Percentiles rank a stretch among this genome's conserved stretches.
phyloP scores from a whole-genome alignment of 2,329 filamentous ascomycete species.

The Penicillium paneum region DNA sequence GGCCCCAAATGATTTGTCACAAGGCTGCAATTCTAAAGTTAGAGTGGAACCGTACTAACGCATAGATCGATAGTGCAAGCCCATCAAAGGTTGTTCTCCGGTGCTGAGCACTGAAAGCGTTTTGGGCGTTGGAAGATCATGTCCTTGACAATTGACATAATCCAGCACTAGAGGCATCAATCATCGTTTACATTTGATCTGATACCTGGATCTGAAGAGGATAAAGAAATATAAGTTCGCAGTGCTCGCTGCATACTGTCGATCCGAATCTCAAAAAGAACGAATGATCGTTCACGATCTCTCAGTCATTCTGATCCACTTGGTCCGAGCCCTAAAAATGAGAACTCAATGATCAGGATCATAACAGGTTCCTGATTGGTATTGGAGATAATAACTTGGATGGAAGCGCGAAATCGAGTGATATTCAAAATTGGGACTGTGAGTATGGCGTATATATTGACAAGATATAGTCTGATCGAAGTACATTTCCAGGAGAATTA shows the following conservation, averaged over 20 bases:
- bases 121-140: not conserved
- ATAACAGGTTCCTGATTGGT: not conserved
- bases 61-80: slow-evolving; percentile 7
- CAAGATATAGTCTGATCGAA: not conserved
- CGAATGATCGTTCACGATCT: slow-evolving; percentile 2
- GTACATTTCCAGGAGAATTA: too few relatives aligned
- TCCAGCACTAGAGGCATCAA: not conserved
- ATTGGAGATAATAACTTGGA: not conserved
- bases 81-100: slow-evolving; percentile 1
- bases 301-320: slow-evolving; percentile 1
- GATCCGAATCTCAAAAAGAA: slow-evolving; percentile 4
- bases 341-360: not conserved
- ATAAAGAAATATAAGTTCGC: not conserved
- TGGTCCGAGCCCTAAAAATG: slow-evolving; percentile 5
- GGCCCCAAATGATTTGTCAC: slow-evolving; percentile 5
- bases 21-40: not conserved
- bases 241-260: not conserved
- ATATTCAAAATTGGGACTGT: not conserved
- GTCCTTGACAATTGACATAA: not conserved
- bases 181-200: not conserved
- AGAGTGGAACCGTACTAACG: not conserved
- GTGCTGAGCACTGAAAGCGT: not conserved
- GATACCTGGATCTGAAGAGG: not conserved
- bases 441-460: not conserved
- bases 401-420: not conserved